Percentiles rank a stretch among this genome's conserved stretches.
These are phyloP conservation scores for Solanum pinnatisectum DNA, from an alignment of 257 asterid genomes.

Conservation along the genomic window DNA sequence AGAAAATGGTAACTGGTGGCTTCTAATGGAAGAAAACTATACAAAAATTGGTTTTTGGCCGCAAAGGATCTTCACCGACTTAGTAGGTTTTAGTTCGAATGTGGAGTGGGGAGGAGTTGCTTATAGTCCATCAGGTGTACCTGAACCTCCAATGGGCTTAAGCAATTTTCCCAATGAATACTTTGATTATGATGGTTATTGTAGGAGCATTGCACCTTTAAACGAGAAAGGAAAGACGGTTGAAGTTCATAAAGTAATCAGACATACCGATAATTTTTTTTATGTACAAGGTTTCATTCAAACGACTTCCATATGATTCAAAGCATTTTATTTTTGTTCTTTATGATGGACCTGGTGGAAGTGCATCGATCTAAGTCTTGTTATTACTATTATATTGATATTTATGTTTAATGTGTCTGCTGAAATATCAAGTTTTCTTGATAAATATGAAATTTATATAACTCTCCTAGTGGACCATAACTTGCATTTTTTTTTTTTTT, in stretches of 20 bases:
- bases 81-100: background rate
- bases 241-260: background rate
- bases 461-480: no score
- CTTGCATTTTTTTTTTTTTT: no score
- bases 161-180: background rate
- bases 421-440: no score
- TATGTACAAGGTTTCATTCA: background rate
- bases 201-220: background rate
- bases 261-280: background rate
- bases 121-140: background rate
- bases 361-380: background rate
- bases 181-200: background rate
- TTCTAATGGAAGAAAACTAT: background rate
- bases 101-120: background rate
- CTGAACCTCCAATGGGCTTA: background rate
- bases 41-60: background rate
- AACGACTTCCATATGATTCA: no score
- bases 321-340: background rate
- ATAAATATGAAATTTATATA: no score
- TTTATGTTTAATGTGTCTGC: background rate
- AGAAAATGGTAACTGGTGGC: background rate
- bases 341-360: background rate
- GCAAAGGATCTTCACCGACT: background rate
- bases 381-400: no score
- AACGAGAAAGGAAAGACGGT: background rate